Evolutionary conservation across 495 filamentous ascomycete genomes (phyloP).

Genomic region (Podospora didyma): DNA sequence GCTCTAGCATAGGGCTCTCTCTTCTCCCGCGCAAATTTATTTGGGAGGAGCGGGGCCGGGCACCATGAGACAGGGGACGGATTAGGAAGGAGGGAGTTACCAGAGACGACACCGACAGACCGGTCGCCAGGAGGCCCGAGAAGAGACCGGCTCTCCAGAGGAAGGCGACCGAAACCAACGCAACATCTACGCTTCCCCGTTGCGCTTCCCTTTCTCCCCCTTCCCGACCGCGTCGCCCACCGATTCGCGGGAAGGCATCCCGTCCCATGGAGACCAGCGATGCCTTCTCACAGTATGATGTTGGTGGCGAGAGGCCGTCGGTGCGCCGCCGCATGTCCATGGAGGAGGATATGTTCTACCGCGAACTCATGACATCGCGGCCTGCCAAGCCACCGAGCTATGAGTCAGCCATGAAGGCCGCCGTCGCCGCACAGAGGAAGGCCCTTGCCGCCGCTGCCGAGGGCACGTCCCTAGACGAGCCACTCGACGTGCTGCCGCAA

Average conservation of each 20-base stretch:
- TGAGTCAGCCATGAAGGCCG: constrained; percentile 30
- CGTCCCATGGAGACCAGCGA: constrained; percentile 27
- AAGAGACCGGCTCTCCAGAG: constrained; percentile 1
- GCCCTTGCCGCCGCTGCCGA: constrained; percentile 1
- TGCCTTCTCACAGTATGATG: constrained; percentile 28
- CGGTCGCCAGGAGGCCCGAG: background rate
- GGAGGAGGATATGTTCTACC: constrained; percentile 37
- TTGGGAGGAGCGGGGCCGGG: constrained; percentile 10
- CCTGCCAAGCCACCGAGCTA: constrained; percentile 35
- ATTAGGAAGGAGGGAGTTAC: constrained; percentile 21
- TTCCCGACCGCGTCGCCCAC: background rate
- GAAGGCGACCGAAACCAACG: constrained; percentile 6
- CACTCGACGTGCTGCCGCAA: constrained; percentile 41
- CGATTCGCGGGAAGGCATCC: constrained; percentile 5
- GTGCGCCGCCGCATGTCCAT: constrained; percentile 35
- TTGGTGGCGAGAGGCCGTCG: constrained; percentile 18
- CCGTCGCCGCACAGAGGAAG: constrained; percentile 33
- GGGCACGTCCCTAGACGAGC: background rate
- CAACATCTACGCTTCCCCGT: background rate
- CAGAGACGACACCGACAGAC: constrained; percentile 2
- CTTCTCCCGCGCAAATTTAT: background rate
- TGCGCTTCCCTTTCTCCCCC: background rate
- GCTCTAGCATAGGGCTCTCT: background rate
- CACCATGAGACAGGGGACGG: constrained; percentile 22
- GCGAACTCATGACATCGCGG: constrained; percentile 31